These are phyloP conservation scores for Magnusiomyces paraingens DNA, from an alignment of 1,139 yeast genomes.

Conservation along the genomic window DNA sequence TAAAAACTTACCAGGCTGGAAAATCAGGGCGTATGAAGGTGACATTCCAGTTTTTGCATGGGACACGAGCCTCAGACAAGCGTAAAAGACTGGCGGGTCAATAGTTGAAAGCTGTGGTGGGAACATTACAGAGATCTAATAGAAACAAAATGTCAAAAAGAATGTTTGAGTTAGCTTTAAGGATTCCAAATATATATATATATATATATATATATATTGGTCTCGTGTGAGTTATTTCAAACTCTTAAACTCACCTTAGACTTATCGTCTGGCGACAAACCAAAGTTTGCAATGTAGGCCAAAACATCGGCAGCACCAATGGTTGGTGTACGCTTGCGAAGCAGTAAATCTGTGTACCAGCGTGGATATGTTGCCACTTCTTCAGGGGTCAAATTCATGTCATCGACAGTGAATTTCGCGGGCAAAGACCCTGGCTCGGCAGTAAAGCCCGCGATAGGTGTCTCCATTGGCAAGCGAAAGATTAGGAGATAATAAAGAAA, in stretches of 20 bases:
- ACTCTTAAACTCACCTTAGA: constrained; percentile 16
- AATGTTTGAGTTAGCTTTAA: too few relatives aligned
- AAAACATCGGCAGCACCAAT: constrained; percentile 35
- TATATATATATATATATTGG: too few relatives aligned
- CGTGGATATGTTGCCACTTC: constrained; percentile 38
- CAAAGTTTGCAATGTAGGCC: constrained; percentile 37
- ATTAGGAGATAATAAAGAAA: background rate
- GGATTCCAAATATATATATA: too few relatives aligned
- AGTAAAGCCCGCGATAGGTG: background rate
- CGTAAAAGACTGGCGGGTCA: constrained; percentile 38
- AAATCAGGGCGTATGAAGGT: constrained; percentile 26
- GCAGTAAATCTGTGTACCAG: constrained; percentile 39
- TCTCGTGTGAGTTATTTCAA: too few relatives aligned
- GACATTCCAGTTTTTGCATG: constrained; percentile 33
- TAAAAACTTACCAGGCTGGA: constrained; percentile 22
- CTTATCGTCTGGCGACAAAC: constrained; percentile 31
- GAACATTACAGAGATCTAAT: constrained; percentile 26
- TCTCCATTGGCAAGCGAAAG: background rate
- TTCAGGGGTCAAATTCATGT: constrained; percentile 34
- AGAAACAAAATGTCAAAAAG: too few relatives aligned
- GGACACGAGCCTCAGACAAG: constrained; percentile 35
- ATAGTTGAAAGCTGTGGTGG: constrained; percentile 30
- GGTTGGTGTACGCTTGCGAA: constrained; percentile 34
- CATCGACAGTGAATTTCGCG: constrained; percentile 23
- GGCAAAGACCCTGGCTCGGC: constrained; percentile 1